Evolutionary conservation across 768 basidiomycete species (phyloP).

Genomic region (Infundibulicybe gibba): DNA sequence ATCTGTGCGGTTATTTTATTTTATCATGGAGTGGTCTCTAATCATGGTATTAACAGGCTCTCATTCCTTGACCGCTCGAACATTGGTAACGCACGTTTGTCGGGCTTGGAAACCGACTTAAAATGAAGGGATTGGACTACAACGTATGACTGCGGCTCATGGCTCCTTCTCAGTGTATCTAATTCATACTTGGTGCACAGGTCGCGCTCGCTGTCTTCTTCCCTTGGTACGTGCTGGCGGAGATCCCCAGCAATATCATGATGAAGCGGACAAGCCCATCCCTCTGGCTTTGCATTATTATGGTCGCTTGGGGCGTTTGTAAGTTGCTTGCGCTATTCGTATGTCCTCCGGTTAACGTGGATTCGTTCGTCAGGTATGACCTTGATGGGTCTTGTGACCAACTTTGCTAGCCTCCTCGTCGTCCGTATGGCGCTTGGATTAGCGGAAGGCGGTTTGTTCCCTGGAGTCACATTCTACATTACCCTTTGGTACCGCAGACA

Average conservation of each 20-base stretch:
- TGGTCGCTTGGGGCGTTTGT: slow-evolving; percentile 28
- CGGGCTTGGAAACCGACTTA: slow-evolving; percentile 16
- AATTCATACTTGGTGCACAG: slow-evolving; percentile 4
- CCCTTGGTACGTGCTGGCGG: slow-evolving; percentile 26
- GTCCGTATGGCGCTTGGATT: slow-evolving; percentile 42
- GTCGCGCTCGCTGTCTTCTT: slow-evolving; percentile 27
- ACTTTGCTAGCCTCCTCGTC: slow-evolving; percentile 35
- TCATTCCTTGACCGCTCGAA: slow-evolving; percentile 24
- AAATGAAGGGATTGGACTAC: slow-evolving; percentile 21
- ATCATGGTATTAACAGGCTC: slow-evolving; percentile 12
- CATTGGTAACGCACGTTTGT: slow-evolving; percentile 15
- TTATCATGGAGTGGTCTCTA: not conserved
- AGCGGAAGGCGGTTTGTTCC: slow-evolving; percentile 21
- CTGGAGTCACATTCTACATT: slow-evolving; percentile 3
- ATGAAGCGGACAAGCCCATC: slow-evolving; percentile 30
- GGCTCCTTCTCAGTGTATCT: not conserved
- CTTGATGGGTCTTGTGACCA: slow-evolving; percentile 25
- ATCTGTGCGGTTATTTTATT: slow-evolving; percentile 16
- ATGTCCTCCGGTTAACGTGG: not conserved
- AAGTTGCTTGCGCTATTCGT: slow-evolving; percentile 3
- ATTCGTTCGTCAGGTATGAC: slow-evolving; percentile 19
- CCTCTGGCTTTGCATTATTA: slow-evolving; percentile 27
- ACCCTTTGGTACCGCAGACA: not conserved
- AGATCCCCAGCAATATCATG: slow-evolving; percentile 29
- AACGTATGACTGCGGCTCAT: slow-evolving; percentile 12